phyloP scores from a whole-genome alignment of 1,284 basidiomycete genomes.

The Somion occarium region DNA sequence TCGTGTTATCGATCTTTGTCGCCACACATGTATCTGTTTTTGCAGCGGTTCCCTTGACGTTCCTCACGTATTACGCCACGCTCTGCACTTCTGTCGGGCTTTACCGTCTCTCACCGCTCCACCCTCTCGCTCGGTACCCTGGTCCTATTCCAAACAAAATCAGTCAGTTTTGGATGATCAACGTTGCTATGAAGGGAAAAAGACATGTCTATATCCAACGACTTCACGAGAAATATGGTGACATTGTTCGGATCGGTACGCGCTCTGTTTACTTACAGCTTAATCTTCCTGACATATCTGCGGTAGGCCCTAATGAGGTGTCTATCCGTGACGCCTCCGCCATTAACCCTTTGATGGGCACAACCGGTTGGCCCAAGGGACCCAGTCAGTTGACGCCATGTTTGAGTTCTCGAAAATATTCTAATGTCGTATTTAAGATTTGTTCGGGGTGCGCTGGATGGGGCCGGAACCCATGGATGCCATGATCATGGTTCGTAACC shows the following conservation, averaged over 20 bases:
- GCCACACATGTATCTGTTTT: not conserved
- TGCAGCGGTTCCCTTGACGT: not conserved
- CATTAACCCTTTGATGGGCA: slow-evolving; percentile 28
- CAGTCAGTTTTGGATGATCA: slow-evolving; percentile 22
- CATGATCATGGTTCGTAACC: slow-evolving; percentile 18
- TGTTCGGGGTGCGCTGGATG: too few species aligned
- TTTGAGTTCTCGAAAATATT: not conserved
- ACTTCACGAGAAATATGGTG: slow-evolving; percentile 25
- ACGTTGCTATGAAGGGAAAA: slow-evolving; percentile 16
- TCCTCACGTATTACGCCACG: not conserved
- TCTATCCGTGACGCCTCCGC: slow-evolving; percentile 28
- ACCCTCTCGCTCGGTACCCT: slow-evolving; percentile 27
- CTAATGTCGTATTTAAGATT: not conserved
- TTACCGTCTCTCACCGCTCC: slow-evolving; percentile 26
- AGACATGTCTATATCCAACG: slow-evolving; percentile 20
- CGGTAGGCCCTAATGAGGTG: slow-evolving; percentile 34
- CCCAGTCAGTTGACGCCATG: slow-evolving; percentile 30
- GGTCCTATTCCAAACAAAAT: slow-evolving; percentile 23
- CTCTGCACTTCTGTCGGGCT: not conserved
- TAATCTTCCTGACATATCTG: not conserved
- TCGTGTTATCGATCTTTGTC: slow-evolving; percentile 5
- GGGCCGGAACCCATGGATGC: slow-evolving; percentile 7
- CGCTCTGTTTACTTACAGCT: not conserved
- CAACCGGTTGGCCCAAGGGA: slow-evolving; percentile 33
- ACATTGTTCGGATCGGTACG: slow-evolving; percentile 28